Conservation (phyloP, 257 asterid genomes). For the Nicotiana paniculata region DNA sequence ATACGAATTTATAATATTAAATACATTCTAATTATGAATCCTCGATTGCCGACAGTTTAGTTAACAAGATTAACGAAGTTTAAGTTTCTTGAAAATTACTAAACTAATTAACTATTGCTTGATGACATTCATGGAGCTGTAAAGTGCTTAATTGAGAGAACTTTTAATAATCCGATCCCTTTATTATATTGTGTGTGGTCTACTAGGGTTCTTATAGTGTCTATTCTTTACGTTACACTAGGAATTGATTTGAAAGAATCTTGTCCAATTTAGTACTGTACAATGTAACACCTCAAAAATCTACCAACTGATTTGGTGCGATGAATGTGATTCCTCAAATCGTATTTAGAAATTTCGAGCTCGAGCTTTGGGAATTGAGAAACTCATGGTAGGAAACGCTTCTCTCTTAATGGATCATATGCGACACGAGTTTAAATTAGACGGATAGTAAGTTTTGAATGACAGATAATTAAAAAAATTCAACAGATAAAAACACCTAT, state of each 20-base stretch:
- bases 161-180: background rate
- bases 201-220: background rate
- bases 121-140: background rate
- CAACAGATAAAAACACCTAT: no score
- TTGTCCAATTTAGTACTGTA: background rate
- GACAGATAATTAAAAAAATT: background rate
- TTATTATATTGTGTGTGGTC: no score
- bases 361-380: fast-evolving
- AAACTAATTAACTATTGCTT: background rate
- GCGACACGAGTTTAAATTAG: fast-evolving
- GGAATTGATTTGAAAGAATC: slow-evolving; percentile 1
- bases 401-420: background rate
- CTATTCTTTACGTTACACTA: background rate
- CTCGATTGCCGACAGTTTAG: background rate
- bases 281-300: background rate
- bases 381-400: background rate
- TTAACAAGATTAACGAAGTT: background rate
- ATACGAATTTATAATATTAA: background rate
- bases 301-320: no score
- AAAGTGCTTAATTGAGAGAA: background rate
- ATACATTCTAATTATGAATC: background rate
- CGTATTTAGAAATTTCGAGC: background rate
- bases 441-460: background rate
- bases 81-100: background rate
- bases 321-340: background rate